Evolutionary conservation across 768 basidiomycete species (phyloP).

Genomic region (Psilocybe tampanensis): DNA sequence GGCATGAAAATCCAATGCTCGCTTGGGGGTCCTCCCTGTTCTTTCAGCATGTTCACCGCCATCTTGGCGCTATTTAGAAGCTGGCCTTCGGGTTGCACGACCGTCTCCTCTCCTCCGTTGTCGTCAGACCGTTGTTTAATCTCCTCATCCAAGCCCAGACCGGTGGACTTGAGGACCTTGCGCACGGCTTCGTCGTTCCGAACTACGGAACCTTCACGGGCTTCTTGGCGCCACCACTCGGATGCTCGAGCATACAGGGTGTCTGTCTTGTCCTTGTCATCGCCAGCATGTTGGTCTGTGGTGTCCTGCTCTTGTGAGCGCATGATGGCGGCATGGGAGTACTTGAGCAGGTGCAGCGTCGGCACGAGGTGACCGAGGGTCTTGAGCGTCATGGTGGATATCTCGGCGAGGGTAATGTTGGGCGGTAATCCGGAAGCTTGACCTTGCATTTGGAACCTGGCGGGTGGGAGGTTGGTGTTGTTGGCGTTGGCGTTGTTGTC

Average conservation of each 20-base stretch:
- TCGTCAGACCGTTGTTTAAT: conserved; percentile 23
- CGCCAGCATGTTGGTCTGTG: background rate
- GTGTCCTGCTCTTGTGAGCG: conserved; percentile 30
- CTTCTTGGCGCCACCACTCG: conserved; percentile 62
- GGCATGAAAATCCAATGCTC: conserved; percentile 31
- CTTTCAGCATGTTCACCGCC: conserved; percentile 32
- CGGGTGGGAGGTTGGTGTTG: conserved; percentile 17
- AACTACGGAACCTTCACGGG: conserved; percentile 51
- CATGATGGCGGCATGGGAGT: conserved; percentile 58
- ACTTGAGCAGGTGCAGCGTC: conserved; percentile 56
- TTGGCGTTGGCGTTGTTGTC: too few relatives aligned
- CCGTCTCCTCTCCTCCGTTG: too few relatives aligned
- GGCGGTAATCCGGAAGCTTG: conserved; percentile 20
- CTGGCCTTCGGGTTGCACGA: conserved; percentile 29
- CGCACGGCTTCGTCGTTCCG: conserved; percentile 50
- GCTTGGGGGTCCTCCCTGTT: conserved; percentile 31
- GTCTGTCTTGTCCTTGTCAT: background rate
- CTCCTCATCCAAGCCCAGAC: conserved; percentile 40
- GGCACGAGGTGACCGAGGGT: conserved; percentile 40
- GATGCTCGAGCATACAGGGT: conserved; percentile 46
- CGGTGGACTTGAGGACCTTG: conserved; percentile 46
- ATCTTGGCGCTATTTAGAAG: conserved; percentile 33
- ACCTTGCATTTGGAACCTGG: conserved; percentile 22
- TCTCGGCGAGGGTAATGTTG: conserved; percentile 25
- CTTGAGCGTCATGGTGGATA: conserved; percentile 28